These are phyloP conservation scores for Globisporangium middletonii DNA, from an alignment of 352 stramenopile genomes.

Conservation along the genomic window DNA sequence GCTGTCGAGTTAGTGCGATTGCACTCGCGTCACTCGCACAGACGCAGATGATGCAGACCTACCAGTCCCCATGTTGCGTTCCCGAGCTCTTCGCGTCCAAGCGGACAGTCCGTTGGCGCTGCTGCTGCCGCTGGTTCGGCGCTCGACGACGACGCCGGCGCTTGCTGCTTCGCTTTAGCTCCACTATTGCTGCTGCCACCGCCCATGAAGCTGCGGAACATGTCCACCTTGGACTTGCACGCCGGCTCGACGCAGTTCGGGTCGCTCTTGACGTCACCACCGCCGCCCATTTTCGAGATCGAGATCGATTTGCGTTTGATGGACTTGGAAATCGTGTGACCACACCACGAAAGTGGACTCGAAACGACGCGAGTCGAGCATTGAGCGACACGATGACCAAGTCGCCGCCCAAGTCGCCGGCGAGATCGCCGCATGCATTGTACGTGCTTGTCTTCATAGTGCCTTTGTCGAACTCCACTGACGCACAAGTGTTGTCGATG, in stretches of 20 bases:
- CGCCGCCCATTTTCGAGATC: constrained; percentile 5
- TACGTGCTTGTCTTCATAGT: constrained; percentile 5
- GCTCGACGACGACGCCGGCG: background rate
- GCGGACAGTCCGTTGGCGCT: constrained; percentile 60
- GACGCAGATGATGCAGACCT: constrained; percentile 1
- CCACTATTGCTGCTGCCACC: constrained; percentile 22
- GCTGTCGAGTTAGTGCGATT: background rate
- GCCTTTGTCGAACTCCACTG: background rate
- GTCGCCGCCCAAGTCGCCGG: constrained; percentile 50
- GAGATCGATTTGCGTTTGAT: background rate
- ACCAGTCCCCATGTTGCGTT: constrained; percentile 86
- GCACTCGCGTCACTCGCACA: background rate
- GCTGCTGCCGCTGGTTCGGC: constrained; percentile 11
- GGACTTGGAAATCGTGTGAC: background rate
- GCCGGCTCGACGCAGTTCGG: constrained; percentile 82
- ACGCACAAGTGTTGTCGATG: background rate
- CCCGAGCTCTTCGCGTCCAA: constrained; percentile 84
- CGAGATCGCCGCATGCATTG: constrained; percentile 27
- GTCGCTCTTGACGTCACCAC: constrained; percentile 47
- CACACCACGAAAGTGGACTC: too few relatives aligned
- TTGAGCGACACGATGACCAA: constrained; percentile 7
- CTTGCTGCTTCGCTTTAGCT: constrained; percentile 3
- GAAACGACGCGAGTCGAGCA: background rate
- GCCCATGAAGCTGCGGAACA: constrained; percentile 75
- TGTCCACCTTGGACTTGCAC: constrained; percentile 81